Conservation (phyloP, 2,329 filamentous ascomycete species). For the Dothideomycetes sp. region DNA sequence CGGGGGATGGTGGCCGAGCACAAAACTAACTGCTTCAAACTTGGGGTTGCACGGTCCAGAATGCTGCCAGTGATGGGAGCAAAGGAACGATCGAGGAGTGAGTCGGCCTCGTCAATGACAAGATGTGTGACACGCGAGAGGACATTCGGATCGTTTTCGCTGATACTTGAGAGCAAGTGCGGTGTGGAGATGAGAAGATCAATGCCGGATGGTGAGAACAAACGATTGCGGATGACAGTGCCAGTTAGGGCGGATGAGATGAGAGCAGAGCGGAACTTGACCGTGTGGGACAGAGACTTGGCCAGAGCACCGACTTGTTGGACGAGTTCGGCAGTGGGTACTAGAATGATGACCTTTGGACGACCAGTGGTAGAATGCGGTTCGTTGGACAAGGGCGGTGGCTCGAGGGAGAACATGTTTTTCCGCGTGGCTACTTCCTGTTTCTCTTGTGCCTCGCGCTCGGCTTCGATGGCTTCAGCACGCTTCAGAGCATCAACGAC, state of each 20-base stretch:
- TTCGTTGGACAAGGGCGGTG: conserved; percentile 51
- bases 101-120: conserved; percentile 91
- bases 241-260: conserved; percentile 70
- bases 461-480: conserved; percentile 44
- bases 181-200: conserved; percentile 84
- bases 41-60: conserved; percentile 71
- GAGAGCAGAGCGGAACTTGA: conserved; percentile 78
- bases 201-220: conserved; percentile 73
- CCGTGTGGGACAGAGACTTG: conserved; percentile 71
- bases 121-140: conserved; percentile 85
- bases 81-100: conserved; percentile 88
- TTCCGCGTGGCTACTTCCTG: conserved; percentile 33
- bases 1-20: conserved; percentile 95
- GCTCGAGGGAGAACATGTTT: conserved; percentile 53
- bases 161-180: conserved; percentile 79
- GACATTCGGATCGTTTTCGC: conserved; percentile 81
- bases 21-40: conserved; percentile 75
- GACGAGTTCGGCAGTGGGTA: conserved; percentile 88
- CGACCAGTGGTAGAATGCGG: conserved; percentile 66
- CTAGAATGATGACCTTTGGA: conserved; percentile 74
- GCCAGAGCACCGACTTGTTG: conserved; percentile 73
- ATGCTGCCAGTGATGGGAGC: conserved; percentile 72
- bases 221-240: conserved; percentile 69
- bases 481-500: conserved; percentile 76
- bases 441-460: conserved; percentile 32